Percentiles rank a stretch among this genome's conserved stretches.
These are phyloP conservation scores for Hanseniaspora mollemarum DNA, from an alignment of 805 yeast species.

Conservation along the genomic window DNA sequence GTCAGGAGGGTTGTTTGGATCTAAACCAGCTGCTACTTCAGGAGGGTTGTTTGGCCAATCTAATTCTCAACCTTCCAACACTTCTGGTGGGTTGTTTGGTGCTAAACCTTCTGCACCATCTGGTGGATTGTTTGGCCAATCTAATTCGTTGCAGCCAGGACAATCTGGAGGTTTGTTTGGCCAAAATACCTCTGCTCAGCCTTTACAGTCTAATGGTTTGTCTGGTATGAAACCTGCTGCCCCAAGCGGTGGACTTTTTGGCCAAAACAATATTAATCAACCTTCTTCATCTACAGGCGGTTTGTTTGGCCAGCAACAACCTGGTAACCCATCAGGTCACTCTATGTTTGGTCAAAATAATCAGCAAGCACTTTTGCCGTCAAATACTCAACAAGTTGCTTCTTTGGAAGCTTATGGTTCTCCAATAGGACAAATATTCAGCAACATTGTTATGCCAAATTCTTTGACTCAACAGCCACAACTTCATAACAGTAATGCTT, in stretches of 20 bases:
- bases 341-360: slow-evolving; percentile 17
- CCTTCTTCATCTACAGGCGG: not conserved
- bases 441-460: slow-evolving; percentile 28
- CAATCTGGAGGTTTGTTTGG: slow-evolving; percentile 24
- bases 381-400: slow-evolving; percentile 30
- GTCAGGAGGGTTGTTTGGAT: slow-evolving; percentile 29
- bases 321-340: slow-evolving; percentile 18
- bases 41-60: slow-evolving; percentile 24
- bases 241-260: slow-evolving; percentile 29
- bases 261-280: slow-evolving; percentile 26
- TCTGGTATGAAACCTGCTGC: slow-evolving; percentile 19
- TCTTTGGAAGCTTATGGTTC: slow-evolving; percentile 57
- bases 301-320: slow-evolving; percentile 4
- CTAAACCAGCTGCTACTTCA: slow-evolving; percentile 22
- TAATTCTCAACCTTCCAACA: slow-evolving; percentile 15
- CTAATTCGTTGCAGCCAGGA: slow-evolving; percentile 17
- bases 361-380: slow-evolving; percentile 27
- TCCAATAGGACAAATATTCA: slow-evolving; percentile 51
- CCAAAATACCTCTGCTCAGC: slow-evolving; percentile 19
- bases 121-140: slow-evolving; percentile 23
- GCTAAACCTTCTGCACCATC: slow-evolving; percentile 17
- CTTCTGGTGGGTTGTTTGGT: slow-evolving; percentile 19
- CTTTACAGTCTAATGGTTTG: slow-evolving; percentile 16
- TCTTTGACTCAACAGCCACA: slow-evolving; percentile 33
- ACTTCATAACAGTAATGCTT: slow-evolving; percentile 39